Conservation (phyloP, 345 rosid species). For the Camelina neglecta region DNA sequence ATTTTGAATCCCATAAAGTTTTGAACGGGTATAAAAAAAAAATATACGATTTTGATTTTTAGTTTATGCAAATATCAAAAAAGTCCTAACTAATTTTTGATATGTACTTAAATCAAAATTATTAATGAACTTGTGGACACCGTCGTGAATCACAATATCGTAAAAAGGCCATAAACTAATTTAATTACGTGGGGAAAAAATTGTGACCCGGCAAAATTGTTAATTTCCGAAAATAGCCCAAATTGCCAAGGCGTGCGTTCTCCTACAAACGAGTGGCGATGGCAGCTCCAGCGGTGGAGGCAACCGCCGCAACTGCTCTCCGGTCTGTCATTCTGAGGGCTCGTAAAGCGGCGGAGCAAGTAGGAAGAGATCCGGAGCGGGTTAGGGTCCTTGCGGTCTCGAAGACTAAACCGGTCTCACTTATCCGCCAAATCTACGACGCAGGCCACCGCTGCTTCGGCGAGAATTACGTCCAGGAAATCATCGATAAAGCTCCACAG, state of each 20-base stretch:
- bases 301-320: slow-evolving; percentile 63
- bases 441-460: slow-evolving; percentile 92
- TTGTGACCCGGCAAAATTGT: background rate
- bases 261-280: slow-evolving; percentile 30
- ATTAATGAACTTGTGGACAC: background rate
- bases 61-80: background rate
- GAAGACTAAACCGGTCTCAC: slow-evolving; percentile 85
- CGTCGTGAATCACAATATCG: background rate
- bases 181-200: background rate
- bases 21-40: background rate
- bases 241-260: background rate
- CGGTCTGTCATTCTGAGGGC: slow-evolving; percentile 73
- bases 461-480: slow-evolving; percentile 88
- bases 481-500: slow-evolving; percentile 89
- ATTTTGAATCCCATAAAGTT: background rate
- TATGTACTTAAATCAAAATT: too few relatives aligned
- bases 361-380: slow-evolving; percentile 55
- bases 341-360: slow-evolving; percentile 68
- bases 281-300: slow-evolving; percentile 65
- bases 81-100: too few relatives aligned
- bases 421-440: slow-evolving; percentile 80
- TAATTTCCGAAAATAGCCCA: background rate
- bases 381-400: slow-evolving; percentile 82
- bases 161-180: background rate
- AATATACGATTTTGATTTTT: background rate